Evolutionary conservation across 2,329 filamentous ascomycete genomes (phyloP), one percentile per base, ranked within the genome.

Genomic region (Cercospora canescens): DNA sequence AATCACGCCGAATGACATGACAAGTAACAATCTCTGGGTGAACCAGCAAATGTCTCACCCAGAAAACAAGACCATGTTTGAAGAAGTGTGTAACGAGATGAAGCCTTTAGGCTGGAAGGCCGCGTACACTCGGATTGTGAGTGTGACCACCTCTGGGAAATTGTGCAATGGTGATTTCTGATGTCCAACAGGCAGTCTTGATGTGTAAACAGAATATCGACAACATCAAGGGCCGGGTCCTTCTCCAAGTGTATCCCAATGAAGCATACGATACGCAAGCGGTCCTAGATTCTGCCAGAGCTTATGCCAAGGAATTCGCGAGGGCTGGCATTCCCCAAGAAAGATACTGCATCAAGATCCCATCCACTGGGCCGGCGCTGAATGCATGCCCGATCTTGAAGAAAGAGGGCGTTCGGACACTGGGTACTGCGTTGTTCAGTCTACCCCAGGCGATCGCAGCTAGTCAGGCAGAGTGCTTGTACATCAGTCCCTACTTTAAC

Each of bases 401-500:
- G 71, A 70, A 74, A 16, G 76, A 80, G 9, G 85, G 85, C 1
- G 84, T 89, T n/a, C 78, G 81, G 1, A 89, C 88, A 0, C 78
- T 90, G 2, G 87, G 86, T 0, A 90, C 88, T 0, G 88, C 86
- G 1, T 78, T 91, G 56, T 90, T 90, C 71, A 85, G 84, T 50
- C 81, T 89, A 70, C 81, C 86, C 45, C 88, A 90, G 73, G 88
- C 87, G 0, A 80, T 81, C 1, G 78, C 89, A 1, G 88, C 88
- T 0, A 84, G 81, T 1, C 83, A 87, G 58, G 85, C 82, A 0
- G 81, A 82, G 4, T 89, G 87, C 70, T 83, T 83, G 0, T 90
- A 89, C 70, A 86, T 90, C 50, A 86, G 88, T 0, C 88, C 88
- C 0, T 83, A 89, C 67, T 85, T 90, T 32, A 89, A 90, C 72